Base-by-base conservation (phyloP, 805 yeast species). In the Candida xyloterini region DNA sequence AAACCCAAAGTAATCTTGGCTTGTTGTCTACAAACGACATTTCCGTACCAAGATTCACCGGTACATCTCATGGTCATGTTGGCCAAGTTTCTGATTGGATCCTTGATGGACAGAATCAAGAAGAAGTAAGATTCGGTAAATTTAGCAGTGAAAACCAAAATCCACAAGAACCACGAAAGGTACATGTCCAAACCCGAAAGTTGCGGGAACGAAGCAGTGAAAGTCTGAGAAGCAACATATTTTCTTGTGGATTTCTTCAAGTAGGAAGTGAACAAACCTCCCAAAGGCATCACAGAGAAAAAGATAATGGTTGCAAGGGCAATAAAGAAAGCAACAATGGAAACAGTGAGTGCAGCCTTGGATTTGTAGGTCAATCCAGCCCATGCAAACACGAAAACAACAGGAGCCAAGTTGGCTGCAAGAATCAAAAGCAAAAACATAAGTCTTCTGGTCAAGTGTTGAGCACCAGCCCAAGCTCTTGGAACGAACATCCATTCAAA, bases 401-500 rank as follows among this genome's bases (percentile, higher is more conserved):
- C 79, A 27, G 98, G 95, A 52, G 82, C 95, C 59, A 91, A 71
- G 66, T 91, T 93, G 47, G 81, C 56, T 38, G 70, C 72, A 42
- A 89, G 71, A 51, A 89, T 77, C 37, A 77, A 50, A 39, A 82
- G 51, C 62, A 91, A 66, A 61, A 90, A 84, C 72, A 81, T 60
- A 56, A 93, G 73, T 63, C 99, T 83, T 68, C 96, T 87, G 27
- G 88, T 70, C 60, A 93, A 76, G 64, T 86, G 96, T 70, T 91
- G 98, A 64, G 98, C 97, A 67, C 99, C 99, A 25, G 98, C 95
- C 98, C 98, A 93, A 55, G 83, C 79, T 68, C 98, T 83, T 52
- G 99, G 99, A 46, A 93, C 98, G 57, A 89, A 93, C 62, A 81
- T 71, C 96, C 96, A 91, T 68, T 93, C 99, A 57, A 85, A 78